phyloP scores from a whole-genome alignment of 2,329 filamentous ascomycete species.

The Eutypa lata region DNA sequence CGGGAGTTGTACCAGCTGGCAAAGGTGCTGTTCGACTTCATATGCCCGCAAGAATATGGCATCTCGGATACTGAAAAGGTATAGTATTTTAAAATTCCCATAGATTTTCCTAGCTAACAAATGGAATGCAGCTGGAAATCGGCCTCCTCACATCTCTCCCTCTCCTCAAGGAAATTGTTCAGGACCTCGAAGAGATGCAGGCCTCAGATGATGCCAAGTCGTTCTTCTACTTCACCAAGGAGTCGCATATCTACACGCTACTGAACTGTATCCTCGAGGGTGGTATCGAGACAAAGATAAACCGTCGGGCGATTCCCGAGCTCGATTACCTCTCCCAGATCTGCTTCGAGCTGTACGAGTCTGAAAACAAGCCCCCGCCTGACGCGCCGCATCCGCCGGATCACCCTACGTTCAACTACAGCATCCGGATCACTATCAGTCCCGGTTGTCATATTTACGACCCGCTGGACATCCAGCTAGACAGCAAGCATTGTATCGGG shows the following conservation, averaged over 20 bases:
- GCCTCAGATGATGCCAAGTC: conserved; percentile 90
- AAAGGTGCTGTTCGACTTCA: conserved; percentile 96
- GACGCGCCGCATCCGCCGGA: conserved; percentile 46
- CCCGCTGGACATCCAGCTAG: conserved; percentile 91
- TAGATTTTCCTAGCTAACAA: neutral
- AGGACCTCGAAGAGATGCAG: conserved; percentile 95
- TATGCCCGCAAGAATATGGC: conserved; percentile 96
- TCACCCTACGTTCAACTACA: conserved; percentile 81
- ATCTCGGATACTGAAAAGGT: conserved; percentile 89
- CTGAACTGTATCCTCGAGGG: conserved; percentile 97
- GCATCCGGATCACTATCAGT: conserved; percentile 91
- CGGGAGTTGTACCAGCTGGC: conserved; percentile 90
- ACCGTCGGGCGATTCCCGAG: conserved; percentile 90
- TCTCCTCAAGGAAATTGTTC: conserved; percentile 92
- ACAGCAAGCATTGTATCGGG: conserved; percentile 94
- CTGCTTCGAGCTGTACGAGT: conserved; percentile 96
- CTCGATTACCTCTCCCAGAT: conserved; percentile 97
- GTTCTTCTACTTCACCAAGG: conserved; percentile 99
- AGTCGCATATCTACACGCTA: conserved; percentile 97
- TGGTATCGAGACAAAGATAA: conserved; percentile 94
- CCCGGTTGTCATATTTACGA: conserved; percentile 97
- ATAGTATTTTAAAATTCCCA: conserved; percentile 7
- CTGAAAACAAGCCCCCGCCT: conserved; percentile 64
- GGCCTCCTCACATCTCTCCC: conserved; percentile 91
- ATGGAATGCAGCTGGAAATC: conserved; percentile 68